A percentile compares a stretch with the other conserved stretches of the same genome.
These are phyloP conservation scores for Cladosporium sp. DNA, from an alignment of 2,329 filamentous ascomycete genomes.

Conservation along the genomic window DNA sequence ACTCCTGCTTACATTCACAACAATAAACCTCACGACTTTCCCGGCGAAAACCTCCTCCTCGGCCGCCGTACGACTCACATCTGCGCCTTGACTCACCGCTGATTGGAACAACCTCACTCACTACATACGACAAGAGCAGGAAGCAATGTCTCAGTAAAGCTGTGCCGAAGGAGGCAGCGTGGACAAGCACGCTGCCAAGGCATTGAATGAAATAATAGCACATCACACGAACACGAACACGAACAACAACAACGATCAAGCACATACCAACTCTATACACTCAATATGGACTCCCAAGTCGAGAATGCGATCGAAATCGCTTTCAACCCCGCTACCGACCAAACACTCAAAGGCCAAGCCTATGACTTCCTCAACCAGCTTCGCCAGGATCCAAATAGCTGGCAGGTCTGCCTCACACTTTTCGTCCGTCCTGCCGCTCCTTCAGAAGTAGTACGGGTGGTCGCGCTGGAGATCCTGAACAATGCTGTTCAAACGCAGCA, in stretches of 20 bases:
- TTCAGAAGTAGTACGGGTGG: conserved; percentile 82
- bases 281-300: conserved; percentile 60
- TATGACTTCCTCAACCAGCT: conserved; percentile 78
- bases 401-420: conserved; percentile 84
- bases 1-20: not conserved
- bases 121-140: conserved; percentile 17
- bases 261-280: not conserved
- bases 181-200: conserved; percentile 14
- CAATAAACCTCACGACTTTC: not conserved
- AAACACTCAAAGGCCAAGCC: conserved; percentile 75
- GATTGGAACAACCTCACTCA: conserved; percentile 14
- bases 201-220: conserved; percentile 17
- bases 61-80: not conserved
- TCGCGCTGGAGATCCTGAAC: conserved; percentile 90
- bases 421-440: conserved; percentile 77
- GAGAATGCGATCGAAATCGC: conserved; percentile 95
- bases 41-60: not conserved
- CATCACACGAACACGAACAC: conserved; percentile 3
- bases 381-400: conserved; percentile 78
- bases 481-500: conserved; percentile 80
- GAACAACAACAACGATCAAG: conserved; percentile 4
- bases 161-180: conserved; percentile 14
- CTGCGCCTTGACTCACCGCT: conserved; percentile 20
- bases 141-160: conserved; percentile 21
- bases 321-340: conserved; percentile 77